A percentile compares a stretch with the other conserved stretches of the same genome.
Evolutionary conservation across 2,329 filamentous ascomycete genomes (phyloP).

Genomic region (Cercospora brassicicola): DNA sequence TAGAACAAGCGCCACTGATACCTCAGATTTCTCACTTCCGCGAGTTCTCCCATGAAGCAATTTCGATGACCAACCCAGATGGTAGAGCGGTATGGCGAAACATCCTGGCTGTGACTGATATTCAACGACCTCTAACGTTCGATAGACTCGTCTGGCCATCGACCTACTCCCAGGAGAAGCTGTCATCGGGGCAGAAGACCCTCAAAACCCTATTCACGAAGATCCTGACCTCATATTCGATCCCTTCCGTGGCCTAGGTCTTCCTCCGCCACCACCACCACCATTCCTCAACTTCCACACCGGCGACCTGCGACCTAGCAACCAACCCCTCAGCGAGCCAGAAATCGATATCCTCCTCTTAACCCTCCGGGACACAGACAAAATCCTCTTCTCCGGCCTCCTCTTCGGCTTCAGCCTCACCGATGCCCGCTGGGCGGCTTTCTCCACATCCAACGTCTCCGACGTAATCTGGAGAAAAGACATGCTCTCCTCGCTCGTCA

Average conservation of each 20-base stretch:
- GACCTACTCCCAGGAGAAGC: neutral
- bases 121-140: neutral
- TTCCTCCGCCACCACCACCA: neutral
- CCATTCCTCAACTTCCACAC: neutral
- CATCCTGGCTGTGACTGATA: neutral
- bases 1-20: constrained; percentile 4
- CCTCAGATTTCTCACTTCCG: neutral
- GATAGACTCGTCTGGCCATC: neutral
- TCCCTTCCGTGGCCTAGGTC: neutral
- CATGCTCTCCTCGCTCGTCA: constrained; percentile 6
- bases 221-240: neutral
- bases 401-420: constrained; percentile 6
- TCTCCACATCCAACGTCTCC: neutral
- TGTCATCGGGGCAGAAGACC: neutral
- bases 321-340: neutral
- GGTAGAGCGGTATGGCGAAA: neutral
- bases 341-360: neutral
- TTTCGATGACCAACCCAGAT: neutral
- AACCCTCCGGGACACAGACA: neutral
- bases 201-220: neutral
- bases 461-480: neutral
- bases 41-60: neutral
- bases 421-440: neutral
- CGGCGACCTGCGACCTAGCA: too few relatives aligned
- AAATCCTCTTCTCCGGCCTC: constrained; percentile 5